These are phyloP conservation scores for Conticribra guillardii DNA, from an alignment of 108 stramenopile species.

Conservation along the genomic window DNA sequence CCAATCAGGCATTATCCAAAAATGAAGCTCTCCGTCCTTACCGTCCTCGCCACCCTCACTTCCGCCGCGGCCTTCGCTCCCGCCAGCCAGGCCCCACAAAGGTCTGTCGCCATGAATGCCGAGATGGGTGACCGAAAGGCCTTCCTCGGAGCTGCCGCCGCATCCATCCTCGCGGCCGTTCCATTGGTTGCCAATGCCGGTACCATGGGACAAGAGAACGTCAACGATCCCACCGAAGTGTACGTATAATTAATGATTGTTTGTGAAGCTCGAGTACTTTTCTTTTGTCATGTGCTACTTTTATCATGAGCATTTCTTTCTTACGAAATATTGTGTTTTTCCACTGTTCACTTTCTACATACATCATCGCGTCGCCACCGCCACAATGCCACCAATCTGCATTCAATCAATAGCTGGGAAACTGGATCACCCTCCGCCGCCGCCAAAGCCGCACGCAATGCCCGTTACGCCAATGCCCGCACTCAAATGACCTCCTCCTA, in stretches of 20 bases:
- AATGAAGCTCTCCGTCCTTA: slow-evolving; percentile 50
- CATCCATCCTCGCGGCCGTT: slow-evolving; percentile 60
- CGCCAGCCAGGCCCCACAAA: slow-evolving; percentile 19
- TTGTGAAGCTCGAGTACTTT: too few relatives aligned
- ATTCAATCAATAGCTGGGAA: slow-evolving; percentile 57
- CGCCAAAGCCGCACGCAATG: slow-evolving; percentile 61
- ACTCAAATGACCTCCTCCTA: slow-evolving; percentile 84
- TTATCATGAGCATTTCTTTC: slow-evolving; percentile 4
- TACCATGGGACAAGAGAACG: slow-evolving; percentile 79
- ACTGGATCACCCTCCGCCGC: slow-evolving; percentile 66
- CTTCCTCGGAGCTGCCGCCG: slow-evolving; percentile 69
- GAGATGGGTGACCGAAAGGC: slow-evolving; percentile 65
- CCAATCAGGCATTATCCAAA: slow-evolving; percentile 12
- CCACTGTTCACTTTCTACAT: too few relatives aligned
- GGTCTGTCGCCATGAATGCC: slow-evolving; percentile 58
- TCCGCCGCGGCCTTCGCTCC: slow-evolving; percentile 50
- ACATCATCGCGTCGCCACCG: background rate
- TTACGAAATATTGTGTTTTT: too few relatives aligned
- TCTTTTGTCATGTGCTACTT: too few relatives aligned
- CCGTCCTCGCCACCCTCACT: slow-evolving; percentile 33
- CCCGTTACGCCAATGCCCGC: slow-evolving; percentile 75
- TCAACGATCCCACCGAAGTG: slow-evolving; percentile 70
- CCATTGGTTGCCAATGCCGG: slow-evolving; percentile 68
- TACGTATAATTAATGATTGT: slow-evolving; percentile 15
- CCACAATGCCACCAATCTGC: background rate